phyloP scores from a whole-genome alignment of 2,329 filamentous ascomycete species.

The Celoporthe dispersa region DNA sequence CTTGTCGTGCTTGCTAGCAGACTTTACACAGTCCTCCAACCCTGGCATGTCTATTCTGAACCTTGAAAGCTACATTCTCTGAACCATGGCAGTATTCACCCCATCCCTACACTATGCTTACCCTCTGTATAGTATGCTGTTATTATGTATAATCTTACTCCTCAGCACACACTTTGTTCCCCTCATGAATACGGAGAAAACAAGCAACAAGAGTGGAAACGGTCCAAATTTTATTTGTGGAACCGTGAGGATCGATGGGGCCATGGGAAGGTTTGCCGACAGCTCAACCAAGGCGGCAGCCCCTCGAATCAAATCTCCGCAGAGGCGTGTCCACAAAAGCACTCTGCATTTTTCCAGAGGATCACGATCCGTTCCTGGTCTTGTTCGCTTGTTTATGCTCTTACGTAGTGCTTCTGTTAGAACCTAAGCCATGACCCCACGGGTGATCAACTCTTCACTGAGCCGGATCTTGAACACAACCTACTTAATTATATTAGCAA shows the following conservation, averaged over 20 bases:
- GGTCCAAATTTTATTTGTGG: background rate
- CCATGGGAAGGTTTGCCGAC: background rate
- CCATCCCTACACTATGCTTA: background rate
- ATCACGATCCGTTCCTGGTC: background rate
- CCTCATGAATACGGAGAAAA: background rate
- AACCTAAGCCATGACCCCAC: background rate
- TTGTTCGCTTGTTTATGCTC: background rate
- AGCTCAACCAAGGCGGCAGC: background rate
- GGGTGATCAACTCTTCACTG: background rate
- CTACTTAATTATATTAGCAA: too few species aligned
- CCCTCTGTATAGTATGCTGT: background rate
- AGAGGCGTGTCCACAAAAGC: background rate
- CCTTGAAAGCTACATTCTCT: background rate
- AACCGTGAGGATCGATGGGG: background rate
- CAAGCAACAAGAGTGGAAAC: background rate
- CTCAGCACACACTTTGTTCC: background rate
- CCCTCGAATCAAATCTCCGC: background rate
- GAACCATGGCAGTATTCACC: background rate
- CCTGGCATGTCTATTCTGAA: background rate
- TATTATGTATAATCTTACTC: background rate
- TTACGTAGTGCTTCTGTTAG: background rate
- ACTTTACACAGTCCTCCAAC: background rate
- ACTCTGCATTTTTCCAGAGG: background rate
- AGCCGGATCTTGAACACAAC: too few species aligned
- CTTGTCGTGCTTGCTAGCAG: background rate